Percentiles rank a stretch among this genome's conserved stretches.
Conservation (phyloP, 1,284 basidiomycete species). For the Erythrobasidium hasegawianum region DNA sequence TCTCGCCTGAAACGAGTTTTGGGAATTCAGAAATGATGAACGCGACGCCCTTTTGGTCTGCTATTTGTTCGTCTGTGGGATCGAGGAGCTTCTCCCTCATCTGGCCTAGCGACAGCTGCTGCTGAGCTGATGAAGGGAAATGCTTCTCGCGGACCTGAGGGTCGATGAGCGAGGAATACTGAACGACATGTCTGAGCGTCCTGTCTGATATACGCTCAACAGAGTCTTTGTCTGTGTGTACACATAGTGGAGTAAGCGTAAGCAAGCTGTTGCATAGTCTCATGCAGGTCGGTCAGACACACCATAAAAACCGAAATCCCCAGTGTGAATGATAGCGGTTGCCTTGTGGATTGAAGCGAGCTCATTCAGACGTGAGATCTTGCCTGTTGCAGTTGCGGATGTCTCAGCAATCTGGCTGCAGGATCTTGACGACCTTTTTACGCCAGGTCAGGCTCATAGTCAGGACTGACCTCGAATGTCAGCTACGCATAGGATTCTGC, state of each 20-base stretch:
- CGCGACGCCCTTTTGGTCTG: conserved; percentile 51
- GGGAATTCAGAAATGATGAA: conserved; percentile 84
- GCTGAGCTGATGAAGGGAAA: conserved; percentile 49
- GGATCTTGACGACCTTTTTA: neutral
- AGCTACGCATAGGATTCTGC: conserved; percentile 89
- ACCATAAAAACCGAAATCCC: conserved; percentile 99
- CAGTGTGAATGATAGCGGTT: conserved; percentile 94
- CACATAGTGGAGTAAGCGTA: neutral
- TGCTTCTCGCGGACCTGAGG: conserved; percentile 70
- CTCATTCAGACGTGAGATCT: conserved; percentile 80
- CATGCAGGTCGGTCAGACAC: conserved; percentile 41
- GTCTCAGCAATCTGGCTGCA: neutral
- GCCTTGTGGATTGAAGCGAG: conserved; percentile 83
- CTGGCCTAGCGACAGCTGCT: conserved; percentile 37
- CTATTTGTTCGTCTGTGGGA: conserved; percentile 30
- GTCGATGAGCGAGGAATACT: conserved; percentile 95
- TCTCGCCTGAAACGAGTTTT: conserved; percentile 75
- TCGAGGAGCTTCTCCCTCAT: conserved; percentile 43
- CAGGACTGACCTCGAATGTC: conserved; percentile 73
- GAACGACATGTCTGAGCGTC: conserved; percentile 86
- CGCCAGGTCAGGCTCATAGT: neutral
- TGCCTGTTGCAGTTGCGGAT: conserved; percentile 46
- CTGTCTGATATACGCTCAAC: conserved; percentile 45
- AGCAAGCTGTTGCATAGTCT: neutral
- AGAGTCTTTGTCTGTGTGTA: conserved; percentile 41